These are phyloP conservation scores for Penicillium manginii DNA, from an alignment of 495 filamentous ascomycete genomes.

Conservation along the genomic window DNA sequence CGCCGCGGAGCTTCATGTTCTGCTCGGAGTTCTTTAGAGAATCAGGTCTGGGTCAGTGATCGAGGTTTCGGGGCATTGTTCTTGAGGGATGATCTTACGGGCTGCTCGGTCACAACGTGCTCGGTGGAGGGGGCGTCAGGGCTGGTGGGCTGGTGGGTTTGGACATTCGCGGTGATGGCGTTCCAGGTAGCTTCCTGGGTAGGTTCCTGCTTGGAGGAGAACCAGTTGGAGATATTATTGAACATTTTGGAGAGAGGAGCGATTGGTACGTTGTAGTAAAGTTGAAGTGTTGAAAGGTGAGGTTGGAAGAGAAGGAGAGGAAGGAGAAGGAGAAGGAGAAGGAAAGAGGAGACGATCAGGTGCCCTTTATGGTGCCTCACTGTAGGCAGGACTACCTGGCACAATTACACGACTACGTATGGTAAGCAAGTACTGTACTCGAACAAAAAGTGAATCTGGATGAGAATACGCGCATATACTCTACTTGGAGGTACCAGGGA, in stretches of 20 bases:
- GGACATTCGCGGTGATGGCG: constrained; percentile 37
- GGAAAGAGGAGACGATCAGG: background rate
- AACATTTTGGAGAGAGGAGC: constrained; percentile 36
- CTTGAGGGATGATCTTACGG: constrained; percentile 26
- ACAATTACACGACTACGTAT: too few species aligned
- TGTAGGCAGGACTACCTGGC: too few species aligned
- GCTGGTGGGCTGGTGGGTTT: constrained; percentile 40
- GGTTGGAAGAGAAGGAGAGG: background rate
- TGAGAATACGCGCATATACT: too few species aligned
- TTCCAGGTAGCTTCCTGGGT: constrained; percentile 33
- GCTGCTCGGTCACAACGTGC: constrained; percentile 38
- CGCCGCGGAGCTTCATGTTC: constrained; percentile 47
- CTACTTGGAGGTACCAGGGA: too few species aligned
- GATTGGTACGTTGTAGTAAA: background rate
- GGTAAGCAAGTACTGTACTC: too few species aligned
- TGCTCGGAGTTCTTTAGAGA: constrained; percentile 36
- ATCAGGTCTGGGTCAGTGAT: background rate
- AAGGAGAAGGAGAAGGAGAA: background rate
- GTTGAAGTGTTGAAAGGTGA: background rate
- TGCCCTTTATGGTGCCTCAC: too few species aligned
- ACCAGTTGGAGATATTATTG: constrained; percentile 36
- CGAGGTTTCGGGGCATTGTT: background rate
- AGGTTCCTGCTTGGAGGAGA: constrained; percentile 41
- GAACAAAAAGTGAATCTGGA: too few species aligned
- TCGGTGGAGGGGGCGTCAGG: constrained; percentile 34